Percentiles rank a stretch among this genome's conserved stretches.
These are phyloP conservation scores for Neonectria punicea DNA, from an alignment of 2,329 filamentous ascomycete species.

Conservation along the genomic window DNA sequence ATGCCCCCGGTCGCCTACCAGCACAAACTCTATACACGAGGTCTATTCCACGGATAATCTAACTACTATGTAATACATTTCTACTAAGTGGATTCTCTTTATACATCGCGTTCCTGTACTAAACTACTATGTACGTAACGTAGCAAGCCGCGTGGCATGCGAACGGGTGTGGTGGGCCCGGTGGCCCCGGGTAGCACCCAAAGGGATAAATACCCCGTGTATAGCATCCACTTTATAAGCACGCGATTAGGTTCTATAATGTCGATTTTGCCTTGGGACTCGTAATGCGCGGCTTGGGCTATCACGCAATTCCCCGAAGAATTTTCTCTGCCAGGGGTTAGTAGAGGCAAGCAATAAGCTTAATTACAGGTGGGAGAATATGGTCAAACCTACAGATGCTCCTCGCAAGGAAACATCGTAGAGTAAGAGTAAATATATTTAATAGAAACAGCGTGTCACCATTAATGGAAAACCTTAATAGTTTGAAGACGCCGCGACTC, in stretches of 20 bases:
- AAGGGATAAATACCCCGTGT: neutral
- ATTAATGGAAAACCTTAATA: neutral
- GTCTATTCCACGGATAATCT: neutral
- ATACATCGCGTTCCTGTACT: neutral
- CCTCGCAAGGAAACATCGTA: neutral
- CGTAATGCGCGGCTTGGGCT: neutral
- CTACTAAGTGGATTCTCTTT: neutral
- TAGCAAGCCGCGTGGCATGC: too few relatives aligned
- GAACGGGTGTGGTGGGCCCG: neutral
- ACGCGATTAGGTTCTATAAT: neutral
- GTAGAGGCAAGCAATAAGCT: neutral
- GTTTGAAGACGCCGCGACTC: neutral
- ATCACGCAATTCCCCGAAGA: neutral
- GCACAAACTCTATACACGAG: neutral
- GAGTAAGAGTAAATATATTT: neutral
- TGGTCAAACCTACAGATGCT: too few relatives aligned
- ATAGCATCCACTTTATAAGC: neutral
- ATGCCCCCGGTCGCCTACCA: too few relatives aligned
- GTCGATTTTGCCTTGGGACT: neutral
- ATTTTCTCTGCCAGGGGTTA: neutral
- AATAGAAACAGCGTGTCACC: neutral
- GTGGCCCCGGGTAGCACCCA: neutral
- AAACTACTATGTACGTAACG: neutral
- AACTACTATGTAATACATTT: neutral
- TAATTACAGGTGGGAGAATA: neutral